A percentile compares a stretch with the other conserved stretches of the same genome.
Conservation (phyloP, 108 stramenopile species). For the Epithemia pelagica region DNA sequence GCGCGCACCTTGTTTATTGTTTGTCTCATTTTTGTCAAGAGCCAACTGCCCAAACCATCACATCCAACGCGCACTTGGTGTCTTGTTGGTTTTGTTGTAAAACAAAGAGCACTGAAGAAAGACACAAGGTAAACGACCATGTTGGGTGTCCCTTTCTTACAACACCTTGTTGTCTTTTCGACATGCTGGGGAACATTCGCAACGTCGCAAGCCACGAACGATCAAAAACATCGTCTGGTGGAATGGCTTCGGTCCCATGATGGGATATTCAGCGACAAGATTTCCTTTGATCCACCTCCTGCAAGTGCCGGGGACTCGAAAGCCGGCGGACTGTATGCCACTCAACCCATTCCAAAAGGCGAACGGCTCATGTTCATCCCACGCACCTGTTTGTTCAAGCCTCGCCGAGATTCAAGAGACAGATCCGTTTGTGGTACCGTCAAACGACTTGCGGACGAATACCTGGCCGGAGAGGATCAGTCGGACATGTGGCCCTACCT, state of each 20-base stretch:
- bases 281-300: not conserved
- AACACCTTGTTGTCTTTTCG: no score
- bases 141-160: no score
- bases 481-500: not conserved
- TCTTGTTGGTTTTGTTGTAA: no score
- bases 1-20: no score
- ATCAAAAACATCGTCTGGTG: not conserved
- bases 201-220: no score
- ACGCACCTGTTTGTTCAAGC: not conserved
- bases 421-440: not conserved
- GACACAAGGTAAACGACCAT: no score
- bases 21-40: no score
- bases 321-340: not conserved
- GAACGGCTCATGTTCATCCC: not conserved
- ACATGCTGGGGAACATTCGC: no score
- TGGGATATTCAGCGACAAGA: not conserved
- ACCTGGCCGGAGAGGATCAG: not conserved
- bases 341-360: not conserved
- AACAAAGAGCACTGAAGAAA: no score
- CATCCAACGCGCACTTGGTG: no score
- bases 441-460: not conserved
- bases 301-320: not conserved
- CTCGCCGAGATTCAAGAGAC: not conserved
- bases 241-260: not conserved
- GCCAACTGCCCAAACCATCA: no score